These are phyloP conservation scores for Lactarius pseudohatsudake DNA, from an alignment of 768 basidiomycete species.

Conservation along the genomic window DNA sequence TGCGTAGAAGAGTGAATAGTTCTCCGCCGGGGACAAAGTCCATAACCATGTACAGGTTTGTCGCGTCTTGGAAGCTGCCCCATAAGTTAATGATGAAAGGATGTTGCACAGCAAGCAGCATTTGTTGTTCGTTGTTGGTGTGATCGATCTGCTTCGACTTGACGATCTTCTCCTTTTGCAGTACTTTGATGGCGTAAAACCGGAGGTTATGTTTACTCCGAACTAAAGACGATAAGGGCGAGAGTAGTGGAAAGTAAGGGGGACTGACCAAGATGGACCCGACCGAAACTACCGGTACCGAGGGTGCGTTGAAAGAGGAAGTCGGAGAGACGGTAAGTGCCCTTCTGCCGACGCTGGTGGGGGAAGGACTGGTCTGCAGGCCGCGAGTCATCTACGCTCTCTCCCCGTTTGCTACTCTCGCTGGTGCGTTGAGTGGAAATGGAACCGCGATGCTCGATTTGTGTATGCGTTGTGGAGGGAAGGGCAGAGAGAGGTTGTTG, in stretches of 20 bases:
- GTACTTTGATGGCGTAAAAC: constrained; percentile 93
- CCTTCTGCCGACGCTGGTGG: constrained; percentile 52
- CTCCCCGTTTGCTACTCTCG: constrained; percentile 44
- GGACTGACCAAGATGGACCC: constrained; percentile 80
- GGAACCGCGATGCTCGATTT: constrained; percentile 56
- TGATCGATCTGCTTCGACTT: constrained; percentile 95
- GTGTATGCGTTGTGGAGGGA: constrained; percentile 23
- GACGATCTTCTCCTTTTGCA: constrained; percentile 91
- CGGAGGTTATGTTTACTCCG: constrained; percentile 93
- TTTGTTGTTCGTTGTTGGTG: constrained; percentile 90
- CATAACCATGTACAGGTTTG: constrained; percentile 98
- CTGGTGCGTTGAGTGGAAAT: constrained; percentile 71
- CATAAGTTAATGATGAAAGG: constrained; percentile 96
- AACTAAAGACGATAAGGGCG: constrained; percentile 44
- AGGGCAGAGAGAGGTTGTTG: constrained; percentile 24
- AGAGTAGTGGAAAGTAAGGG: background rate
- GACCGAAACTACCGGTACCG: constrained; percentile 95
- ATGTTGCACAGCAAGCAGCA: constrained; percentile 83
- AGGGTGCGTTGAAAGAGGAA: constrained; percentile 81
- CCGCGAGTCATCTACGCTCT: constrained; percentile 35
- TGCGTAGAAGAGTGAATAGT: constrained; percentile 87
- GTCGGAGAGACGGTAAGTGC: constrained; percentile 69
- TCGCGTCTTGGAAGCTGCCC: constrained; percentile 90
- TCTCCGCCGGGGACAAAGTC: constrained; percentile 97
- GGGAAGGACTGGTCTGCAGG: constrained; percentile 30